Evolutionary conservation across 2,329 filamentous ascomycete genomes (phyloP), one percentile per base, ranked within the genome.

Genomic region (Calonectria honghensis): DNA sequence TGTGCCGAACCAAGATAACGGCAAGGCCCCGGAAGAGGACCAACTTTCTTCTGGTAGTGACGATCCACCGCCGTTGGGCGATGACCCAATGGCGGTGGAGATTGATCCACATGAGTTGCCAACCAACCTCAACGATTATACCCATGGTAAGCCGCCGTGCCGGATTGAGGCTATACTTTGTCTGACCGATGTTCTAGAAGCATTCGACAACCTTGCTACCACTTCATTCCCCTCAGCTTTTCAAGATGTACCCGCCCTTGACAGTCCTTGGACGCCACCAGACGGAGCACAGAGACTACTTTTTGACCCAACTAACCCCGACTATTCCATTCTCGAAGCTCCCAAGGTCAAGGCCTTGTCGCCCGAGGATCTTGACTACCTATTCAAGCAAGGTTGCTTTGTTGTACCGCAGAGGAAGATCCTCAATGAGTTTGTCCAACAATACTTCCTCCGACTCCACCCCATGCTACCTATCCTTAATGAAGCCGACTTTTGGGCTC

Each of bases 361-460:
- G 1, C 75, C 79, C 0, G 77, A 82, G 57, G 81, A 82, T n/a
- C 65, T 77, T 0, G 64, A 75, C 13, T 82, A 81, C 41, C 78
- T 82, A 1, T 63, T 77, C 27, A 74, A 70, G 20, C 79, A 82
- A 35, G 81, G 81, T 2, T 82, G 81, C 27, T 82, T 82, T 31
- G 70, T 81, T 0, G 79, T 82, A 0, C 81, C 81, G 0, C 78
- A 80, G 20, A 65, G 80, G 37, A 75, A 68, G 0, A 77, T 76
- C 6, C 73, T 82, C 3, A 77, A 82, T 50, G 80, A 82, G 37
- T 81, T 82, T 35, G 35, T 82, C 13, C 50, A 76, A 13, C 79
- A 81, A 37, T 82, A 82, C 72, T 82, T 82, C 13, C 29, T 80
- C 0, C 80, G 82, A n/a, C 78, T 82, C 0, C 81, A 82, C 51